phyloP scores from a whole-genome alignment of 2,329 filamentous ascomycete genomes.

The Cladosporium oxysporum region DNA sequence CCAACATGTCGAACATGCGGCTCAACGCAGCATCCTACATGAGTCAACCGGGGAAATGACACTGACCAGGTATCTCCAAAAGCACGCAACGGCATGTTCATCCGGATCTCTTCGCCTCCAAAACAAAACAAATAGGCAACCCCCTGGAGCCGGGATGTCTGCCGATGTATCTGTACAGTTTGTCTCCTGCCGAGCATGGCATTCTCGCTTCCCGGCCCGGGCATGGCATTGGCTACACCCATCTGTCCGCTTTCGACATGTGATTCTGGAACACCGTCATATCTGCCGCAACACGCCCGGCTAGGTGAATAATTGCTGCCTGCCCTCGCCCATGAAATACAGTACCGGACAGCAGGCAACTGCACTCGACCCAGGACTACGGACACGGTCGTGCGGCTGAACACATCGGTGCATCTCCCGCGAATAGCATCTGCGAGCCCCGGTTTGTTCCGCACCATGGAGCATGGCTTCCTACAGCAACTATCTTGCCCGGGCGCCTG shows the following conservation, averaged over 20 bases:
- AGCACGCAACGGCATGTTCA: not conserved
- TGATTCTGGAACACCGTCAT: constrained; percentile 5
- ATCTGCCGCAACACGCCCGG: not conserved
- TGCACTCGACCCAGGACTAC: constrained; percentile 4
- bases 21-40: not conserved
- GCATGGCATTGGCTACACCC: constrained; percentile 4
- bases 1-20: not conserved
- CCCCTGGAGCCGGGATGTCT: constrained; percentile 8
- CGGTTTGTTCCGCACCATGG: constrained; percentile 1
- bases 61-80: not conserved
- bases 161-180: constrained; percentile 2
- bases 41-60: not conserved
- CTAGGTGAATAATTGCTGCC: not conserved
- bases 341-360: not conserved
- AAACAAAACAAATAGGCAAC: not conserved
- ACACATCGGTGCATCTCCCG: not conserved
- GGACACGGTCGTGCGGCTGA: constrained; percentile 8
- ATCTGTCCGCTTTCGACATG: not conserved
- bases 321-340: not conserved
- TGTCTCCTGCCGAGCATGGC: constrained; percentile 3
- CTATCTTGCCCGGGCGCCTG: not conserved
- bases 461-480: not conserved
- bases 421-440: not conserved
- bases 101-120: not conserved
- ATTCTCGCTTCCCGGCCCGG: not conserved